Base-by-base conservation (phyloP, 1,284 basidiomycete species). In the Austroboletus niveus region DNA sequence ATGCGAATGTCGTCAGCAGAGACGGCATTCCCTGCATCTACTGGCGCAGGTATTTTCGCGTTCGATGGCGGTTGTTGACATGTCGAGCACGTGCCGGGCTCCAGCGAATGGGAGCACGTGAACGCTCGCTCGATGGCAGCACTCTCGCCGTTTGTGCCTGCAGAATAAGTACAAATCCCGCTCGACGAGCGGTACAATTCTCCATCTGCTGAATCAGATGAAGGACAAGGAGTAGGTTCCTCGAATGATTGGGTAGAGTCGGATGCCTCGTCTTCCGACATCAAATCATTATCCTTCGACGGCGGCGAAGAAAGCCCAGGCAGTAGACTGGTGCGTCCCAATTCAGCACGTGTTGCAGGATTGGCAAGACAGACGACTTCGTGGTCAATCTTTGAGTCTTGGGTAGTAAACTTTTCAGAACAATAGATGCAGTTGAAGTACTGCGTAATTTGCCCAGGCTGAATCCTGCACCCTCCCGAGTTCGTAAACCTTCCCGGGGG, bases 381-480 rank as follows among this genome's bases (percentile, higher is more conserved):
- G 42, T 64, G 64, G 5, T 20, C n/a, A 5, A 8, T 27, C 47
- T 40, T 53, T 41, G 14, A 20, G 34, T 2, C 22, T 4, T 8
- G 5, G 3, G 50, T 51, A n/a, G n/a, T 17, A 30, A 49, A 32
- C 41, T 20, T 42, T 6, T 3, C 3, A 5, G 8, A 4, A 44
- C 63, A 69, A 52, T 53, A 48, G 14, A n/a, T 17, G 43, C 64
- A 69, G 15, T 32, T 1, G n/a, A 54, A 17, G 22, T 49, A 52
- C 12, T 48, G 42, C 47, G n/a, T 46, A 2, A 38, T 35, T 14
- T 44, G 10, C 17, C 17, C 17, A 17, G 17, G 17, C 17, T 17
- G 17, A 17, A 17, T 17, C 17, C 17, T 17, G 17, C 17, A 17
- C 17, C 17, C 17, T 17, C 17, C 17, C 17, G 17, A 17, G 17